Conservation (phyloP, 192 early-diverging fungal species). For the Umbelopsis vinacea region DNA sequence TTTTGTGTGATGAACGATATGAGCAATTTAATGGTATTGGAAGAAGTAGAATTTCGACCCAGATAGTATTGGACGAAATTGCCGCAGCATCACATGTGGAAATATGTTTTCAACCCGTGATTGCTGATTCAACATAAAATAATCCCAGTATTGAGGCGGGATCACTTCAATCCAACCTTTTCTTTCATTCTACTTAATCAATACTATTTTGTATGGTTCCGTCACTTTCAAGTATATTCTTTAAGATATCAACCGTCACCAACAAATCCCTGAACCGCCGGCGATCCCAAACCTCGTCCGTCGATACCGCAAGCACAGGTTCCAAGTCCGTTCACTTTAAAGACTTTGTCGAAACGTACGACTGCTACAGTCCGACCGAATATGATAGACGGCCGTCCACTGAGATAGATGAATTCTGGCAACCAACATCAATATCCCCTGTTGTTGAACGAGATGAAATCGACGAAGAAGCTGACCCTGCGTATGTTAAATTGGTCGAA, state of each 20-base stretch:
- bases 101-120: not conserved
- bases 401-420: not conserved
- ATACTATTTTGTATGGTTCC: not conserved
- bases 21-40: not conserved
- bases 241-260: not conserved
- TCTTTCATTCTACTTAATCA: too few species aligned
- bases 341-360: conserved; percentile 13
- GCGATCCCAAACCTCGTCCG: not conserved
- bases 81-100: not conserved
- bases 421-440: not conserved
- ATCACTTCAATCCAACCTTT: not conserved
- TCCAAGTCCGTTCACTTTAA: conserved; percentile 6
- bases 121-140: not conserved
- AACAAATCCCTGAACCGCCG: not conserved
- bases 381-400: conserved; percentile 10
- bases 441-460: not conserved
- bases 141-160: too few species aligned
- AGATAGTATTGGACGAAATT: not conserved
- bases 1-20: not conserved
- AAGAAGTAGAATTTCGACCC: not conserved
- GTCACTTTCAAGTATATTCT: not conserved
- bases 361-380: conserved; percentile 1
- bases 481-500: not conserved
- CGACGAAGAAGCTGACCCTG: not conserved
- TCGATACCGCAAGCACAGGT: not conserved